Evolutionary conservation across 2,329 filamentous ascomycete genomes (phyloP).

Genomic region (Sarocladium oryzae): DNA sequence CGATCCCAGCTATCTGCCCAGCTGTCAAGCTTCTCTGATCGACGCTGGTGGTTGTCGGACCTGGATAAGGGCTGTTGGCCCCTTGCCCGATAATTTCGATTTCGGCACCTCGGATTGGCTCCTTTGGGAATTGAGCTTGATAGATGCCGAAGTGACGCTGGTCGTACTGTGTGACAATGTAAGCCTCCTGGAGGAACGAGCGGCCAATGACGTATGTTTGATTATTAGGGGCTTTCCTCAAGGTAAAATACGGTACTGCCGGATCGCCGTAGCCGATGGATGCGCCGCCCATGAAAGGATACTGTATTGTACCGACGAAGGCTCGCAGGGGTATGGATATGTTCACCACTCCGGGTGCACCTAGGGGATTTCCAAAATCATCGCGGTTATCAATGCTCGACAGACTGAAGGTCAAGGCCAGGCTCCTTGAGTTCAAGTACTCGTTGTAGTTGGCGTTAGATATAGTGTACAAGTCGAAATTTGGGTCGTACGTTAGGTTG

Average conservation of each 20-base stretch:
- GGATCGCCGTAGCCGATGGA: constrained; percentile 37
- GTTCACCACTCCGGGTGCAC: constrained; percentile 46
- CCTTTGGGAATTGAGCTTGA: constrained; percentile 46
- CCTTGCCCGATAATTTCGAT: constrained; percentile 36
- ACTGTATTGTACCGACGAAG: constrained; percentile 43
- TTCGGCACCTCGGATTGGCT: constrained; percentile 32
- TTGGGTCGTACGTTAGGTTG: constrained; percentile 58
- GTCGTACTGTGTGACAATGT: constrained; percentile 52
- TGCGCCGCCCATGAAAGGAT: constrained; percentile 37
- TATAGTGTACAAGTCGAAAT: constrained; percentile 58
- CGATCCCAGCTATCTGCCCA: constrained; percentile 39
- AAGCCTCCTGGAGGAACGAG: constrained; percentile 64
- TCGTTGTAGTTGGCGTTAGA: constrained; percentile 46
- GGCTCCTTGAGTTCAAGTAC: constrained; percentile 36
- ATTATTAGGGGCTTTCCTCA: constrained; percentile 48
- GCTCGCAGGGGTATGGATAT: constrained; percentile 46
- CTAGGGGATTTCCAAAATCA: constrained; percentile 42
- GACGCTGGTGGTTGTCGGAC: constrained; percentile 19
- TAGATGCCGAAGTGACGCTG: constrained; percentile 46
- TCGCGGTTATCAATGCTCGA: constrained; percentile 49
- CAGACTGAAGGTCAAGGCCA: constrained; percentile 52
- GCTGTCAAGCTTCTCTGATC: constrained; percentile 27
- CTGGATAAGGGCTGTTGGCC: constrained; percentile 40
- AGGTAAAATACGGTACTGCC: constrained; percentile 56
- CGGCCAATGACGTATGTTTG: constrained; percentile 57